phyloP scores from a whole-genome alignment of 2,329 filamentous ascomycete genomes.

The Sporothrix pallida region DNA sequence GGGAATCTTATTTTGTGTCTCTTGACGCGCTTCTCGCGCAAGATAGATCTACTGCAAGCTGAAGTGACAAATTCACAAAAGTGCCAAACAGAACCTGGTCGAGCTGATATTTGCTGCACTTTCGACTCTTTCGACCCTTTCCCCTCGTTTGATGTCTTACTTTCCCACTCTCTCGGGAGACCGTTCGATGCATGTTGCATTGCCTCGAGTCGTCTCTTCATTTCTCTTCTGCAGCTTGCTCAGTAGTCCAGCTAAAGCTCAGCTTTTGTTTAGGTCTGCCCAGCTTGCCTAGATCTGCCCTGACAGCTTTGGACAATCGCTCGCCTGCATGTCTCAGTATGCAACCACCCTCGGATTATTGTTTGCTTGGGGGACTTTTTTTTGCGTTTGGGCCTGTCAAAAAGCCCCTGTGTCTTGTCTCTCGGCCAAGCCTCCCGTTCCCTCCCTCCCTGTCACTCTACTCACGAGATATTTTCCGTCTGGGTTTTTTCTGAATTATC shows the following conservation, averaged over 20 bases:
- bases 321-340: not conserved
- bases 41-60: not conserved
- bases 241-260: no score
- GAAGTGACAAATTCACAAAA: not conserved
- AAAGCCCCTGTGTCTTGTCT: not conserved
- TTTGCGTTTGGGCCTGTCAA: not conserved
- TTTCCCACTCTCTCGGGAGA: not conserved
- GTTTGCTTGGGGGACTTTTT: not conserved
- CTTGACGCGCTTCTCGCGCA: not conserved
- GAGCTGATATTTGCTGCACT: not conserved
- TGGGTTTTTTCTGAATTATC: not conserved
- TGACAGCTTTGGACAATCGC: not conserved
- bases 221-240: not conserved
- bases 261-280: no score
- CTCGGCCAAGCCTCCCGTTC: constrained; percentile 18
- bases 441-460: not conserved
- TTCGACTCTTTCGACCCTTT: not conserved
- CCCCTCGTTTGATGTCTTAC: constrained; percentile 3
- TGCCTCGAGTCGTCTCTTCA: not conserved
- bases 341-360: not conserved
- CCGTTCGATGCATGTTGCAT: constrained; percentile 16
- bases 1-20: not conserved
- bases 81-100: not conserved
- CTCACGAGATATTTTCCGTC: not conserved
- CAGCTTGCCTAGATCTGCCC: no score